Percentiles rank a stretch among this genome's conserved stretches.
phyloP scores from a whole-genome alignment of 805 yeast species.

The Myxozyma monticola region DNA sequence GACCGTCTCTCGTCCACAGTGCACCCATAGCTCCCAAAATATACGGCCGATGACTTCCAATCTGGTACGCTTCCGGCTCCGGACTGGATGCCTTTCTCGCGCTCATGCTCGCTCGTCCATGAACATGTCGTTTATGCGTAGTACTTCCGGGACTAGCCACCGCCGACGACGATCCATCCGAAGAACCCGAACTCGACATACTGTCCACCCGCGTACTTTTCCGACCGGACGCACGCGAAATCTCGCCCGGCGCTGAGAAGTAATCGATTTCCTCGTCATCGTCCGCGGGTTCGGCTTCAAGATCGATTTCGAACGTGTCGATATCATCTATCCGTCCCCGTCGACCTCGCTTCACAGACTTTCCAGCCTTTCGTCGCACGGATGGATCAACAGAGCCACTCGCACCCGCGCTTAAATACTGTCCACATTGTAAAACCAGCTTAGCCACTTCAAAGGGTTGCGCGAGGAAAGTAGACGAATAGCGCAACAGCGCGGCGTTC shows the following conservation, averaged over 20 bases:
- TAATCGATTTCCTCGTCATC: constrained; percentile 31
- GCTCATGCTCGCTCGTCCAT: not conserved
- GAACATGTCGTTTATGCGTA: not conserved
- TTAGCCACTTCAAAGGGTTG: constrained; percentile 90
- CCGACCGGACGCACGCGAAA: not conserved
- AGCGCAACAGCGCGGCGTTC: constrained; percentile 51
- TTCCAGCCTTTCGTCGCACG: constrained; percentile 7
- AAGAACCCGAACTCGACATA: not conserved
- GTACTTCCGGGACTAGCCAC: not conserved
- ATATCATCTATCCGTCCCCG: constrained; percentile 21
- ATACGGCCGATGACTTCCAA: constrained; percentile 35
- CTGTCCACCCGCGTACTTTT: not conserved
- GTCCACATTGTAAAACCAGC: constrained; percentile 77
- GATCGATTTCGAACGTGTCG: constrained; percentile 23
- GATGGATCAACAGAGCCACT: not conserved
- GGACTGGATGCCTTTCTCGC: constrained; percentile 7
- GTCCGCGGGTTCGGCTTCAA: constrained; percentile 6
- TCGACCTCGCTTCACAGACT: constrained; percentile 29
- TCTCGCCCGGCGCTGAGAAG: constrained; percentile 24
- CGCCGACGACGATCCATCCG: not conserved
- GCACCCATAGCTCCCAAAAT: constrained; percentile 42
- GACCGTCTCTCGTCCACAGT: constrained; percentile 65
- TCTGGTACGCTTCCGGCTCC: constrained; percentile 17
- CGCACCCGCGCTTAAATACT: constrained; percentile 31
- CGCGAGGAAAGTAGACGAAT: constrained; percentile 64